A percentile compares a stretch with the other conserved stretches of the same genome.
phyloP scores from a whole-genome alignment of 1,139 yeast species.

The Geotrichum histeridarum region DNA sequence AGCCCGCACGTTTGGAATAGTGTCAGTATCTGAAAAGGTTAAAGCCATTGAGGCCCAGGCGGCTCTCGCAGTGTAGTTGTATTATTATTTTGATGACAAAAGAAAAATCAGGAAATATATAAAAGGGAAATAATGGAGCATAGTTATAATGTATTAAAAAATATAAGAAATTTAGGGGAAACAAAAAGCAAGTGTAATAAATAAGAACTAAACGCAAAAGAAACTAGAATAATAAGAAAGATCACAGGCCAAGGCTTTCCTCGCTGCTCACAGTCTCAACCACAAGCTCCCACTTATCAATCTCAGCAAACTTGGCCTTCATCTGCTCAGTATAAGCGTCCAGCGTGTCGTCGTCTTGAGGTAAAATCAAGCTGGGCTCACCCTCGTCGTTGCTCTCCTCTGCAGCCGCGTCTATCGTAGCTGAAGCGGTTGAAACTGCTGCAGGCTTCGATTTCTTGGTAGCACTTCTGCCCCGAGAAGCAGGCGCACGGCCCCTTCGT shows the following conservation, averaged over 20 bases:
- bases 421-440: neutral
- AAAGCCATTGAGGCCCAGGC: neutral
- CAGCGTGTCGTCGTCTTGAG: neutral
- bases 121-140: neutral
- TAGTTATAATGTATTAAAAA: neutral
- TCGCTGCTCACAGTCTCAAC: slow-evolving; percentile 14
- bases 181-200: neutral
- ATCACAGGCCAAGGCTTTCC: neutral
- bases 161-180: neutral
- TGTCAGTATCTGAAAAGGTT: slow-evolving; percentile 1
- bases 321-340: slow-evolving; percentile 8
- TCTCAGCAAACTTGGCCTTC: slow-evolving; percentile 18
- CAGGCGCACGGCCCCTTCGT: neutral
- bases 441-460: neutral
- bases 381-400: neutral
- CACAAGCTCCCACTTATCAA: slow-evolving; percentile 17
- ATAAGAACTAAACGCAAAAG: neutral
- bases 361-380: neutral
- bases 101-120: neutral
- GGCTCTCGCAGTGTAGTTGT: neutral
- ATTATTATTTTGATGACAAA: neutral
- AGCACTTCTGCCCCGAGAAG: neutral
- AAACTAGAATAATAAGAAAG: neutral
- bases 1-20: slow-evolving; percentile 16
- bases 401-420: neutral